Conservation (phyloP, 1,284 basidiomycete genomes). For the Moniliophthora roreri region DNA sequence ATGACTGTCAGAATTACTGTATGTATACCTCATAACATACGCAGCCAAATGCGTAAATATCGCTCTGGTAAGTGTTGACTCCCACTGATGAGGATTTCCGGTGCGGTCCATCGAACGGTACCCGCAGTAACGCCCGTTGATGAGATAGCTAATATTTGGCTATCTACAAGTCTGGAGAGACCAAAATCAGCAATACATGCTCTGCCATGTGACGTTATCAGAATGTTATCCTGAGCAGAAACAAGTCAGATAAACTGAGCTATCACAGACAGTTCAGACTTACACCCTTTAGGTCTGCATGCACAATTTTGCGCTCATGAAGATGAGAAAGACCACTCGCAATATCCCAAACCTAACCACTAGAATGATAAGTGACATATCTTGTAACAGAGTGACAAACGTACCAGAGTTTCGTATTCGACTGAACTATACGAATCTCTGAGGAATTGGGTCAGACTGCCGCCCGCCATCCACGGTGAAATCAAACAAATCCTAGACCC, state of each 20-base stretch:
- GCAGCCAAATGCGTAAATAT: constrained; percentile 16
- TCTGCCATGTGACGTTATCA: neutral
- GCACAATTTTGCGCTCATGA: neutral
- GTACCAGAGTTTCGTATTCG: neutral
- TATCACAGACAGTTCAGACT: neutral
- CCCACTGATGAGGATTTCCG: neutral
- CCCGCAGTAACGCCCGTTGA: neutral
- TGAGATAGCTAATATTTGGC: neutral
- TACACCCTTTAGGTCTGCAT: neutral
- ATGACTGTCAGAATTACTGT: neutral
- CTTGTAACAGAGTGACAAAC: no score
- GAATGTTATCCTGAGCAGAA: neutral
- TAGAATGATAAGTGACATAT: no score
- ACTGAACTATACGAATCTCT: no score
- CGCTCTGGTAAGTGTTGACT: neutral
- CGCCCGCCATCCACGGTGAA: neutral
- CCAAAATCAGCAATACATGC: neutral
- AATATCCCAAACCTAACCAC: neutral
- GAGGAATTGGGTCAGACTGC: neutral
- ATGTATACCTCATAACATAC: constrained; percentile 47
- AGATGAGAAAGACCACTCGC: neutral
- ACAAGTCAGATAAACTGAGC: neutral
- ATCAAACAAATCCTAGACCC: neutral
- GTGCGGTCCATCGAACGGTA: neutral
- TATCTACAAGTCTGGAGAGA: neutral